Base-by-base conservation (phyloP, 176 grass and related monocot genomes). In the Carex cristatella region DNA sequence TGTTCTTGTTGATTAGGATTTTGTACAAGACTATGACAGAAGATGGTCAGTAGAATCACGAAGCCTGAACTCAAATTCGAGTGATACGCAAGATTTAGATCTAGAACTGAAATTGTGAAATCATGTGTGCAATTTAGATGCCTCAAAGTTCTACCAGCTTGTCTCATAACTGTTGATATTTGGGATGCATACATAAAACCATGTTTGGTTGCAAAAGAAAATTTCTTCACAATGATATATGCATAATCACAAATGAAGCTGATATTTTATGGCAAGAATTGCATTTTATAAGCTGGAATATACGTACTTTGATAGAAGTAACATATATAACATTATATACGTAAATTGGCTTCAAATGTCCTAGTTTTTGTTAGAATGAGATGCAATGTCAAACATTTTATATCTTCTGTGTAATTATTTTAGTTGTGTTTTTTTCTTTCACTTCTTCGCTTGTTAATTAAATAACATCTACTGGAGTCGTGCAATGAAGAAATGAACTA, bases 31-130 rank as follows among this genome's bases (percentile, higher is more conserved):
- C n/a, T 88, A 90, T 85, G 80, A 86, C 61, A 62, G 90, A 88
- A 94, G 88, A 83, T 89, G 59, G 30, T 94, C 86, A 3, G 79
- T 86, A 56, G 90, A 92, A 83, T 92, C 90, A 2, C 86, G 59
- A 23, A 92, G 83, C 80, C 85, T 84, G 81, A 90, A 92, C 62
- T 90, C 86, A 3, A 86, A 87, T 44, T 85, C 83, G 32, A 77
- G 83, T 1, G 84, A 90, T 66, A 88, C 90, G 46, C 90, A 94
- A 80, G 90, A 94, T 35, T 78, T 94, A 62, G 92, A 94, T 80
- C 90, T 94, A 61, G 92, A 94, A 63, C 92, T 94, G 56, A 94
- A 92, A 83, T 90, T 94, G 89, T 94, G 88, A 94, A 81, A 82
- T 65, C 65, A 5, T 40, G 38, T 66, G 61, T 66, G 63, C 63